Percentiles rank a stretch among this genome's conserved stretches.
Evolutionary conservation across 257 asterid genomes (phyloP).

Genomic region (Penstemon newberryi): DNA sequence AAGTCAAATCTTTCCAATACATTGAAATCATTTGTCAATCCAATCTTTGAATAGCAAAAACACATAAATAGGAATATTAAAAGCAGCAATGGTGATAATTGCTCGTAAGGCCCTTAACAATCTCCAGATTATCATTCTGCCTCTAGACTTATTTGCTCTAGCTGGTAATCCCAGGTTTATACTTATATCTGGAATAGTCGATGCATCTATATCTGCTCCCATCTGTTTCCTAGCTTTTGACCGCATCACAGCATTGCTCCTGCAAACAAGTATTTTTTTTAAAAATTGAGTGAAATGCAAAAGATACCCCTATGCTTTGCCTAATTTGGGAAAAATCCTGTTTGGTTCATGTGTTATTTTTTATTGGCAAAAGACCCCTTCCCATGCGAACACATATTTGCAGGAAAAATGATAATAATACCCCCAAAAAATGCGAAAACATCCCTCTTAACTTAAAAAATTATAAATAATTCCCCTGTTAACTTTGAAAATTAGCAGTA

Average conservation of each 20-base stretch:
- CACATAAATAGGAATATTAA: conserved; percentile 79
- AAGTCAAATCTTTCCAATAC: too few relatives aligned
- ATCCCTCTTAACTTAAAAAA: too few relatives aligned
- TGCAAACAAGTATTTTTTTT: conserved; percentile 23
- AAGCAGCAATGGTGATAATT: conserved; percentile 55
- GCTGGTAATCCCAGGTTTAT: conserved; percentile 47
- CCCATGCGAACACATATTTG: too few relatives aligned
- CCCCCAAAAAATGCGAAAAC: too few relatives aligned
- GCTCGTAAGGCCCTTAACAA: conserved; percentile 49
- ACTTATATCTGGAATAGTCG: conserved; percentile 39
- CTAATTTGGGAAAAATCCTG: too few relatives aligned
- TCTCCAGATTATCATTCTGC: conserved; percentile 59
- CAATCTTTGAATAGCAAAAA: conserved; percentile 86
- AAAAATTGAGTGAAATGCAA: too few relatives aligned
- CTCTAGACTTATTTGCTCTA: conserved; percentile 53
- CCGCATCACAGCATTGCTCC: conserved; percentile 85
- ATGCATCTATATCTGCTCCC: conserved; percentile 38
- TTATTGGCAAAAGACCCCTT: too few relatives aligned
- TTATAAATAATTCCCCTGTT: too few relatives aligned
- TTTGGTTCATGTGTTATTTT: too few relatives aligned
- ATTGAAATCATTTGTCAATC: conserved; percentile 66
- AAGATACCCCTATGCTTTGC: too few relatives aligned
- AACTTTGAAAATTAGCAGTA: too few relatives aligned
- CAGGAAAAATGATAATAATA: too few relatives aligned
- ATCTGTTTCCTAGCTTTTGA: conserved; percentile 56